Conservation (phyloP, 2,329 filamentous ascomycete genomes). For the Stachybotrys chartarum region DNA sequence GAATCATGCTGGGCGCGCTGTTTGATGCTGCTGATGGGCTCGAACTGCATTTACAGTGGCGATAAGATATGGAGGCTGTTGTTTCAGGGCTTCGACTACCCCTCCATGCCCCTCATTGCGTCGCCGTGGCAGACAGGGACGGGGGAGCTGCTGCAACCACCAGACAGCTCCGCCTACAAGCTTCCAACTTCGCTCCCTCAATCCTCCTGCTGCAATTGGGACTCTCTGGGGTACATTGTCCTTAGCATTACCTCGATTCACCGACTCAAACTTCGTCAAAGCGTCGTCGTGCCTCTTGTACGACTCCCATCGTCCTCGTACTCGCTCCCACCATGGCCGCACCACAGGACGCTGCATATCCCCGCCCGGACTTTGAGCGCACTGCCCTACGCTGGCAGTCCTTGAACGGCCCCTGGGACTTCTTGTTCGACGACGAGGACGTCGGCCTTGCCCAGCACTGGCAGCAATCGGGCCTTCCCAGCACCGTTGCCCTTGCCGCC, state of each 20-base stretch:
- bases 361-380: conserved; percentile 58
- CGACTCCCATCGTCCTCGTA: too few relatives aligned
- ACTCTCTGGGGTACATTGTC: neutral
- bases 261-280: neutral
- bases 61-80: neutral
- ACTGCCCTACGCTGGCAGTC: conserved; percentile 47
- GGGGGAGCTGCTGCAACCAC: neutral
- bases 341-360: conserved; percentile 32
- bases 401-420: conserved; percentile 57
- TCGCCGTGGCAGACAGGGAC: neutral
- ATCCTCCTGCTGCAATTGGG: neutral
- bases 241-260: neutral
- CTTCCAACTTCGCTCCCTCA: neutral
- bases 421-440: conserved; percentile 60
- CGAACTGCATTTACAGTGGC: too few relatives aligned
- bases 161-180: neutral
- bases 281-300: too few relatives aligned
- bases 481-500: conserved; percentile 23
- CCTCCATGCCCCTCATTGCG: neutral
- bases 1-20: neutral
- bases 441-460: conserved; percentile 44
- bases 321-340: neutral
- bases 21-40: neutral
- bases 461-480: conserved; percentile 44
- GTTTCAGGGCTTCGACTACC: neutral